Evolutionary conservation across 2,329 filamentous ascomycete genomes (phyloP), one percentile per base, ranked within the genome.

Genomic region (Dothideomycetes sp.): DNA sequence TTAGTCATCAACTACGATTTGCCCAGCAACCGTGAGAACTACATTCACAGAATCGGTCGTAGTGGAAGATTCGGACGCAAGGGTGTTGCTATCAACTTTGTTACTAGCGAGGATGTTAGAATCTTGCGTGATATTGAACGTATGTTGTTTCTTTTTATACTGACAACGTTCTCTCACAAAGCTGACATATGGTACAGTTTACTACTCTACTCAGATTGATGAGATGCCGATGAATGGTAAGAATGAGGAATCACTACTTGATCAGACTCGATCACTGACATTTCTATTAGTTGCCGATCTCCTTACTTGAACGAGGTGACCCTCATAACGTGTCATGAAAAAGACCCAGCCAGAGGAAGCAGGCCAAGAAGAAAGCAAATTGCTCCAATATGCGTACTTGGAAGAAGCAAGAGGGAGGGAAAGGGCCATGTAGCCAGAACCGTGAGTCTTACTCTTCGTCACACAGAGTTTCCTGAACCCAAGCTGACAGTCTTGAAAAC

Each of bases 1-100:
- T 70, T 98, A 57, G 91, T 98, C 47, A 98, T 98, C 73, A 98
- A 98, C 71, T 98, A 98, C 64, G 91, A 98, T 62, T 72, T 98
- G 45, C 91, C 91, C 3, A 91, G 84, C 66, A 96, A 98, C 67
- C 87, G 91, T 74, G 91, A 98, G 68, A 98, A 98, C 70, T 98
- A 98, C 66, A 96, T 98, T 64, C 91, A 98, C 71, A 82, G 91
- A 54, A 98, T 98, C 55, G 91, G 91, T 60, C 80, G 91, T 60
- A 91, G 85, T 60, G 91, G 91, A 53, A 79, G 91, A 52, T 98
- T 98, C 56, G 91, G 91, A 56, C 79, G 91, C 57, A 98, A 98
- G 72, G 91, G 91, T 74, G 91, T 98, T 51, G 91, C 91, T 25
- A 98, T 98, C 74, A 98, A 98, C 71, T 98, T 98, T 59, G 91